Conservation (phyloP, 148 eudicot species). For the Polygonum maritimum region DNA sequence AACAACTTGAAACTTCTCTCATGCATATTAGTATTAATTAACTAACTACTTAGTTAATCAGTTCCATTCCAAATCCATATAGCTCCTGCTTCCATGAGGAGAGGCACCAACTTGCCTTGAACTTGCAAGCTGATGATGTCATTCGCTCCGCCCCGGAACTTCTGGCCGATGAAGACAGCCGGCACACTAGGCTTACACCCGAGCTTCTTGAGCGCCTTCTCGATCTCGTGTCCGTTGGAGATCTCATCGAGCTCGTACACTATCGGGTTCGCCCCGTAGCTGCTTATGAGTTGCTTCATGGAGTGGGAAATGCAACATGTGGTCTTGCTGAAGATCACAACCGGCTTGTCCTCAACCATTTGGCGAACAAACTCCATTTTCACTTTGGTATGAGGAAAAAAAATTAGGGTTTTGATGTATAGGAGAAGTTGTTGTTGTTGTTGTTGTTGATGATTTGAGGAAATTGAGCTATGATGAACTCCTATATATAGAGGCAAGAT, state of each 20-base stretch:
- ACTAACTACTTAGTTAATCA: background rate
- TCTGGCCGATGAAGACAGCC: constrained; percentile 1
- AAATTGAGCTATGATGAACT: background rate
- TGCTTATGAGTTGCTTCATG: constrained; percentile 29
- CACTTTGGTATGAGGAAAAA: no score
- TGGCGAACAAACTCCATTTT: constrained; percentile 22
- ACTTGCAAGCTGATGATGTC: constrained; percentile 4
- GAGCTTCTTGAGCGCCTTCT: constrained; percentile 23
- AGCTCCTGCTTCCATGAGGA: constrained; percentile 1
- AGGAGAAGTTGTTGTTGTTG: background rate
- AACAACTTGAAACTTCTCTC: background rate
- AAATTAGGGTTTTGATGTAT: background rate
- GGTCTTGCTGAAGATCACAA: constrained; percentile 52
- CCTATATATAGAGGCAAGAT: background rate
- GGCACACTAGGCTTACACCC: constrained; percentile 34
- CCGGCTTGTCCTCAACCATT: constrained; percentile 33
- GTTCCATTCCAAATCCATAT: constrained; percentile 2
- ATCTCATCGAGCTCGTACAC: constrained; percentile 44
- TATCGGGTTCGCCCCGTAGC: constrained; percentile 40
- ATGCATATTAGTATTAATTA: background rate
- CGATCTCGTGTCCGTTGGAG: constrained; percentile 35
- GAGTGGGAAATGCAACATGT: constrained; percentile 40
- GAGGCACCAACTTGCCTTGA: background rate
- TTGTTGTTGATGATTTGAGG: background rate
- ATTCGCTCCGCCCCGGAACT: background rate